These are phyloP conservation scores for Termitomyces eurrhizus DNA, from an alignment of 768 basidiomycete species.

Conservation along the genomic window DNA sequence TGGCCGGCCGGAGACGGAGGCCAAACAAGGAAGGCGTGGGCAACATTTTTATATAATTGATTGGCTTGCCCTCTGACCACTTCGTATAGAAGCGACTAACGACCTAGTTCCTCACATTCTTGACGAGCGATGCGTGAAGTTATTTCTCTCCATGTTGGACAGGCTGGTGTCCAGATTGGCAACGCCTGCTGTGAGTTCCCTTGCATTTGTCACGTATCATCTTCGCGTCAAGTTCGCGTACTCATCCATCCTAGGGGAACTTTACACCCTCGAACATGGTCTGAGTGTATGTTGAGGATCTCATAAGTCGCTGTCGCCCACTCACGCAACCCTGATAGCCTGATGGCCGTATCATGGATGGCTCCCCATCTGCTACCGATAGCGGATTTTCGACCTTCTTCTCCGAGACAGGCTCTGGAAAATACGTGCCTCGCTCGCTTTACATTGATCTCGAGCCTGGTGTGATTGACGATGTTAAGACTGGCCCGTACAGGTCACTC, in stretches of 20 bases:
- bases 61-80: slow-evolving; percentile 31
- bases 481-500: slow-evolving; percentile 90
- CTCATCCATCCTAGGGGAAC: slow-evolving; percentile 74
- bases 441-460: slow-evolving; percentile 98
- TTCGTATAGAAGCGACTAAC: slow-evolving; percentile 14
- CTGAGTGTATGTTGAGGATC: slow-evolving; percentile 68
- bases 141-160: slow-evolving; percentile 97
- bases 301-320: slow-evolving; percentile 17
- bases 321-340: slow-evolving; percentile 47
- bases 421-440: slow-evolving; percentile 95
- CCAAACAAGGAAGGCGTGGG: slow-evolving; percentile 23
- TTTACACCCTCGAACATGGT: slow-evolving; percentile 98
- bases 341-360: slow-evolving; percentile 86
- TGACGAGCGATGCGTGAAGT: slow-evolving; percentile 81
- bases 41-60: slow-evolving; percentile 22
- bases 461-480: slow-evolving; percentile 96
- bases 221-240: slow-evolving; percentile 32
- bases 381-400: slow-evolving; percentile 99
- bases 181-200: slow-evolving; percentile 92
- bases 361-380: slow-evolving; percentile 69
- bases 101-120: slow-evolving; percentile 9
- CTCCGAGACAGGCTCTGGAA: slow-evolving; percentile 94
- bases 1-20: slow-evolving; percentile 18
- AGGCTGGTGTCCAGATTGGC: slow-evolving; percentile 97
- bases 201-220: slow-evolving; percentile 18